A percentile compares a stretch with the other conserved stretches of the same genome.
Evolutionary conservation across 2,329 filamentous ascomycete genomes (phyloP).

Genomic region (Cadophora malorum): DNA sequence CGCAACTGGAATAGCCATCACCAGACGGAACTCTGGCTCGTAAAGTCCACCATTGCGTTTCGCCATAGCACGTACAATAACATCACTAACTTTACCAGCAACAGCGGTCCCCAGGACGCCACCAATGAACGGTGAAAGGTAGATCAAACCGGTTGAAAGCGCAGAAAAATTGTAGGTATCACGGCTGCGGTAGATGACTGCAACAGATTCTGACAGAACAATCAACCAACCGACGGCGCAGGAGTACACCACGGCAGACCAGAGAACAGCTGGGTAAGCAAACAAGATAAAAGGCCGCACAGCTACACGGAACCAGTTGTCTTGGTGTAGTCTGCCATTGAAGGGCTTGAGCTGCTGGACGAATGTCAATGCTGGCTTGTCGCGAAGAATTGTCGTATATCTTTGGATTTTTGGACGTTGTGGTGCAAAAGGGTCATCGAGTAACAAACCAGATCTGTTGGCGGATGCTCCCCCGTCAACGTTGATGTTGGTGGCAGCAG

Average conservation of each 20-base stretch:
- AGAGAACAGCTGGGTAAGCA: slow-evolving; percentile 86
- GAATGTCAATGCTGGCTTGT: slow-evolving; percentile 73
- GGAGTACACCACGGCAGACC: slow-evolving; percentile 84
- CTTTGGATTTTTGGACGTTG: slow-evolving; percentile 17
- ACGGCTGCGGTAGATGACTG: slow-evolving; percentile 75
- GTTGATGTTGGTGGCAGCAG: slow-evolving; percentile 17
- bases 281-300: slow-evolving; percentile 84
- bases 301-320: slow-evolving; percentile 81
- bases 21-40: slow-evolving; percentile 89
- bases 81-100: slow-evolving; percentile 84
- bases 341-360: slow-evolving; percentile 75
- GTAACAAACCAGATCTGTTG: background rate
- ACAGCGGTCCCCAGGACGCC: slow-evolving; percentile 91
- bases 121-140: slow-evolving; percentile 88
- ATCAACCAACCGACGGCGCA: slow-evolving; percentile 95
- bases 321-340: slow-evolving; percentile 78
- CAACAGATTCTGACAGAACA: slow-evolving; percentile 87
- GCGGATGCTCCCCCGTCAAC: slow-evolving; percentile 24
- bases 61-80: slow-evolving; percentile 83
- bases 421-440: slow-evolving; percentile 1
- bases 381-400: slow-evolving; percentile 76
- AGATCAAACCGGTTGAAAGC: slow-evolving; percentile 83
- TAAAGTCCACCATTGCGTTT: slow-evolving; percentile 90
- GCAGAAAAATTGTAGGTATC: slow-evolving; percentile 80
- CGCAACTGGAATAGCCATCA: slow-evolving; percentile 84